Base-by-base conservation (phyloP, 2,329 filamentous ascomycete species). In the Grosmannia huntii region DNA sequence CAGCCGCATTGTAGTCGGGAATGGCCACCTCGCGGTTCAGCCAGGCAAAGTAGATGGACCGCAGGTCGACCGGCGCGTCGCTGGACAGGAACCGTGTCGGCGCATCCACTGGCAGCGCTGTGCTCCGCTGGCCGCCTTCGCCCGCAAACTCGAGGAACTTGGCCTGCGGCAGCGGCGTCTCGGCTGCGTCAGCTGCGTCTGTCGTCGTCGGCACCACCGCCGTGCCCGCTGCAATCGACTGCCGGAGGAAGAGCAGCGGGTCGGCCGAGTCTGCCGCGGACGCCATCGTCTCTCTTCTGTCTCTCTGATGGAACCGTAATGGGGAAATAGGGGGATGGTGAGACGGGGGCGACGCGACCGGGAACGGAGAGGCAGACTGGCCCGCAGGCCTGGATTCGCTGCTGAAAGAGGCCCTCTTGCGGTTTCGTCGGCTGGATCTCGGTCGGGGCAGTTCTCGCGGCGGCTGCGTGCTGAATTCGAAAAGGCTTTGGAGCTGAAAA, bases 41-140 rank as follows among this genome's bases (percentile, higher is more conserved):
- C 90, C 90, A 99, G 58, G 90, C 90, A 69, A 97, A 96, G 76
- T 92, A 96, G 72, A 96, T 92, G 70, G 87, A 94, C 68, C 94
- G 90, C 65, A 99, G 78, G 69, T 96, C 89, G 66, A 96, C 85
- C 5, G 86, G 79, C 58, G 78, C 76, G 53, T 82, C 78, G 60
- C 82, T 81, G n/a, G 89, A 91, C 61, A 88, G 80, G 75, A 97
- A 97, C 66, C 94, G 89, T 64, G 94, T 99, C 11, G 85, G 79
- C 16, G 81, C 79, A 55, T 82, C 83, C 63, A 96, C 81, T 1
- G 86, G 77, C 60, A 95, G 78, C 6, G 83, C 77, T 58, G 83
- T 76, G 46, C 51, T 54, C 14, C n/a, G 38, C 21, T 48, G 25
- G 46, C 21, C 38, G 0, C 33, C 38, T 61, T 81, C 79, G 65